A percentile compares a stretch with the other conserved stretches of the same genome.
phyloP scores from a whole-genome alignment of 2,329 filamentous ascomycete species.

The Lasiodiplodia sp. region DNA sequence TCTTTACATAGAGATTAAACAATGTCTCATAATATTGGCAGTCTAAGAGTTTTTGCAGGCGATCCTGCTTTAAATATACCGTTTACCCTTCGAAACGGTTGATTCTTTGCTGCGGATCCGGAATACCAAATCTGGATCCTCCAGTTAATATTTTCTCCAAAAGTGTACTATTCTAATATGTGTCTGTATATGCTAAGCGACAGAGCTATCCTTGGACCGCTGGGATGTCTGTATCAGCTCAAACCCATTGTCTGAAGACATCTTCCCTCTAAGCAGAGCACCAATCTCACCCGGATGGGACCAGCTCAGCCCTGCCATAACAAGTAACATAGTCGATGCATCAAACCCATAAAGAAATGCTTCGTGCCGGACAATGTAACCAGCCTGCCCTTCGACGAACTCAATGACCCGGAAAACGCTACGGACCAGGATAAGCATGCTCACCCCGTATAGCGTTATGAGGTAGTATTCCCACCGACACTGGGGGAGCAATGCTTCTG shows the following conservation, averaged over 20 bases:
- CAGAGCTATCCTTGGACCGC: too few relatives aligned
- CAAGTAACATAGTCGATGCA: conserved; percentile 53
- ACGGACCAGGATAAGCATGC: conserved; percentile 57
- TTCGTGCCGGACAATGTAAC: conserved; percentile 55
- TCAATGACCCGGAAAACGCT: conserved; percentile 59
- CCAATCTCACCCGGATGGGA: conserved; percentile 45
- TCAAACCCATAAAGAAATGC: conserved; percentile 58
- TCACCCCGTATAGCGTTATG: conserved; percentile 52
- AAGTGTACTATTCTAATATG: too few relatives aligned
- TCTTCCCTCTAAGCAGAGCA: conserved; percentile 23
- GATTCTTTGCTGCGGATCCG: too few relatives aligned
- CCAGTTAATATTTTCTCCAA: too few relatives aligned
- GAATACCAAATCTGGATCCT: too few relatives aligned
- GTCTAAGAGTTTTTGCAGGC: too few relatives aligned
- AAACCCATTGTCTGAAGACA: conserved; percentile 5
- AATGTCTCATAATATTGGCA: too few relatives aligned
- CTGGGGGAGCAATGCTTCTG: background rate
- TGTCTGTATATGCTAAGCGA: too few relatives aligned
- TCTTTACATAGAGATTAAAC: too few relatives aligned
- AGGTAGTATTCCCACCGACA: conserved; percentile 47
- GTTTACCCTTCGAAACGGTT: too few relatives aligned
- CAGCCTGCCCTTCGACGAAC: conserved; percentile 54
- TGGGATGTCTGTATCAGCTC: too few relatives aligned
- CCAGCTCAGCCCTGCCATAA: conserved; percentile 51
- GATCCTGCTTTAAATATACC: too few relatives aligned